These are phyloP conservation scores for Xylaria venustula DNA, from an alignment of 495 filamentous ascomycete genomes.

Conservation along the genomic window DNA sequence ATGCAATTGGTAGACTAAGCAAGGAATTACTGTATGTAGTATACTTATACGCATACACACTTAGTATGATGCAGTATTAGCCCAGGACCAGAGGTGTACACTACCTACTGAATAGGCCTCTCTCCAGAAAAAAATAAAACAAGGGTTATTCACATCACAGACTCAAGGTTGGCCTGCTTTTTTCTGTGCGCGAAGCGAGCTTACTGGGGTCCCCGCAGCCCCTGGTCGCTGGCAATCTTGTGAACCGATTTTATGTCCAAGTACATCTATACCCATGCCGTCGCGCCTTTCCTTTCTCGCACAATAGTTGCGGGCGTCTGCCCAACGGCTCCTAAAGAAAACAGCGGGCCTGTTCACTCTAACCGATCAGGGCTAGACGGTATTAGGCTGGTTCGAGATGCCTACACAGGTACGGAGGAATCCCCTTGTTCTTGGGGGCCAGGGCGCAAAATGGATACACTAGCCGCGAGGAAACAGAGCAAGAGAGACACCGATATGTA, in stretches of 20 bases:
- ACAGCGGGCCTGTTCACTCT: constrained; percentile 39
- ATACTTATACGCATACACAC: neutral
- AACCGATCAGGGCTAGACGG: constrained; percentile 37
- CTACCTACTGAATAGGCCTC: neutral
- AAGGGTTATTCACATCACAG: constrained; percentile 7
- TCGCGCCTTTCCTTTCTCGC: constrained; percentile 39
- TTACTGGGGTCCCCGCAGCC: constrained; percentile 38
- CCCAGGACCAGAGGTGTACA: constrained; percentile 4
- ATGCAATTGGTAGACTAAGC: constrained; percentile 1
- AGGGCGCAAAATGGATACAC: constrained; percentile 22
- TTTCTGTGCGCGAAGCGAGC: constrained; percentile 46
- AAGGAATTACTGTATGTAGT: constrained; percentile 12
- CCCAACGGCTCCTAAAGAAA: constrained; percentile 51
- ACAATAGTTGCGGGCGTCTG: constrained; percentile 39
- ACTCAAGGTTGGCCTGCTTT: constrained; percentile 30
- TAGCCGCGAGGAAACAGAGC: neutral
- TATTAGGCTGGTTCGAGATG: constrained; percentile 10
- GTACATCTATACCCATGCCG: constrained; percentile 20
- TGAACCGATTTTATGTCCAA: constrained; percentile 33
- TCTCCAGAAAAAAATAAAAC: neutral
- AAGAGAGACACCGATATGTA: neutral
- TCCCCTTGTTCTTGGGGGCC: constrained; percentile 32
- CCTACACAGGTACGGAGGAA: too few species aligned
- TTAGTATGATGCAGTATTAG: neutral
- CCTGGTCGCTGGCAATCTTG: constrained; percentile 34